These are phyloP conservation scores for Luffa acutangula DNA, from an alignment of 306 rosid species.

Conservation along the genomic window DNA sequence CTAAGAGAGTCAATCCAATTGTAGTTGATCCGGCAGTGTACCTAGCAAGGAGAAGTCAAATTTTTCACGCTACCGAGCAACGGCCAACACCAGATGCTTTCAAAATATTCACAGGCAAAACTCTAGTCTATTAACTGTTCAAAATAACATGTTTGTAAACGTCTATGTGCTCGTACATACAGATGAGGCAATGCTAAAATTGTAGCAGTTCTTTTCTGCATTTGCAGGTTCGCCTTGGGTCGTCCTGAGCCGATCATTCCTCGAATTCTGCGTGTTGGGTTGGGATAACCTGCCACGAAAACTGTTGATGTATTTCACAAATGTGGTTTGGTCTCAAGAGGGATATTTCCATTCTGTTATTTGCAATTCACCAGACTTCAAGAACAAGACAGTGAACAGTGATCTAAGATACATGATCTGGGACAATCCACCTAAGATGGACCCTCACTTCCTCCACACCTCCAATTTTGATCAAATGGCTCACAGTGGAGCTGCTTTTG, in stretches of 20 bases:
- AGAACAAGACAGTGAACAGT: constrained; percentile 73
- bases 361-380: constrained; percentile 77
- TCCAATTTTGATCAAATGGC: constrained; percentile 59
- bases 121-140: constrained; percentile 1
- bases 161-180: background rate
- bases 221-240: constrained; percentile 95
- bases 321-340: constrained; percentile 74
- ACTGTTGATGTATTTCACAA: constrained; percentile 80
- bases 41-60: constrained; percentile 85
- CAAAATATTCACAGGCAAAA: constrained; percentile 81
- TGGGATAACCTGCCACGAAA: constrained; percentile 95
- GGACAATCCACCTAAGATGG: constrained; percentile 88
- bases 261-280: constrained; percentile 79
- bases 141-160: constrained; percentile 7
- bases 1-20: constrained; percentile 66
- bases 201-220: constrained; percentile 9
- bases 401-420: constrained; percentile 80
- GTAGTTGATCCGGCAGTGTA: constrained; percentile 77
- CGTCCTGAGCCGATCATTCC: constrained; percentile 60
- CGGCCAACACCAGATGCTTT: constrained; percentile 75
- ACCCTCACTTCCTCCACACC: constrained; percentile 65
- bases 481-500: constrained; percentile 83
- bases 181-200: background rate
- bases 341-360: constrained; percentile 85
- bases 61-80: constrained; percentile 82